phyloP scores from a whole-genome alignment of 129 eudicot genomes.

The Lactuca saligna region DNA sequence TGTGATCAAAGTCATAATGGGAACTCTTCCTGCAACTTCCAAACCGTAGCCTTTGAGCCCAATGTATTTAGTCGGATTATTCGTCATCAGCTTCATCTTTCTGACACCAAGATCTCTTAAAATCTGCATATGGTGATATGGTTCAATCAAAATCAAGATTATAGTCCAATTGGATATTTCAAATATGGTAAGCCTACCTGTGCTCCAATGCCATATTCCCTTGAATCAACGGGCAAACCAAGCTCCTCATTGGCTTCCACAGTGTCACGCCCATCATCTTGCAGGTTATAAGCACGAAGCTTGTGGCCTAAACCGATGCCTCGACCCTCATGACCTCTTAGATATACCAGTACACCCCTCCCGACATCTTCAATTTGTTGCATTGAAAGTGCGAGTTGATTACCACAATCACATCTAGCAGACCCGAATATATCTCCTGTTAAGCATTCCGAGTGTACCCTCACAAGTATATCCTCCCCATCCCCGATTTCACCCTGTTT shows the following conservation, averaged over 20 bases:
- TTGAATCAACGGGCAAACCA: conserved; percentile 77
- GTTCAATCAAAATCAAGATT: not conserved
- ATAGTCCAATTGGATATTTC: not conserved
- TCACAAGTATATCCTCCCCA: conserved; percentile 68
- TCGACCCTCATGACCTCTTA: conserved; percentile 86
- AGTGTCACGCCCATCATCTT: conserved; percentile 83
- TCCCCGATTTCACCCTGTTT: conserved; percentile 83
- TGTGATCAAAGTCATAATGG: conserved; percentile 64
- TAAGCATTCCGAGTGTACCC: conserved; percentile 69
- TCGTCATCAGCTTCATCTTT: conserved; percentile 81
- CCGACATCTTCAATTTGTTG: conserved; percentile 74
- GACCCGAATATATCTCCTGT: conserved; percentile 55
- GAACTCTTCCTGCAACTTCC: conserved; percentile 63
- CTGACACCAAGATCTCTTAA: conserved; percentile 73
- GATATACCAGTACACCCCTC: conserved; percentile 66
- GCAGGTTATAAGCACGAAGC: conserved; percentile 77
- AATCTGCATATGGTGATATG: conserved; percentile 47
- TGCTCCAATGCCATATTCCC: conserved; percentile 86
- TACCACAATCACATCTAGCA: conserved; percentile 82
- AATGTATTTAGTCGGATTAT: conserved; percentile 69
- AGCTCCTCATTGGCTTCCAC: conserved; percentile 88
- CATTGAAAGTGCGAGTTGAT: conserved; percentile 76
- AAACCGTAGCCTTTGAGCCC: conserved; percentile 85
- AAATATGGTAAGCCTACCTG: conserved; percentile 45
- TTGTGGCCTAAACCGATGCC: conserved; percentile 90